Evolutionary conservation across 148 eudicot genomes (phyloP).

Genomic region (Rheum nobile): DNA sequence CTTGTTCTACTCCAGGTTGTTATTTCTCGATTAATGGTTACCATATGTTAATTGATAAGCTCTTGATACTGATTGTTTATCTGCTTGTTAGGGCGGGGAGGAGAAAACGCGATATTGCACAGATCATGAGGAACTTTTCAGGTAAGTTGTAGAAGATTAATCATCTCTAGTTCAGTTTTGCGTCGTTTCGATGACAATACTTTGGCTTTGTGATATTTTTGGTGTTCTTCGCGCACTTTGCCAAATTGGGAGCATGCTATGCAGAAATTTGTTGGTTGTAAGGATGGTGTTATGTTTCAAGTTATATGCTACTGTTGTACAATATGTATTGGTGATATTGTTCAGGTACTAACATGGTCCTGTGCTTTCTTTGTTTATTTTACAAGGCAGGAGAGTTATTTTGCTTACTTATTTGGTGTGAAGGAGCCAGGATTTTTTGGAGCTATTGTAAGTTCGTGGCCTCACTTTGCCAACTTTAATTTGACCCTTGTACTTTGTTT

Average conservation of each 20-base stretch:
- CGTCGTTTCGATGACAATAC: not conserved
- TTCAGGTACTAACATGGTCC: not conserved
- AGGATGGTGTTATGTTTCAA: too few species aligned
- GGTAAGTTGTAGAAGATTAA: not conserved
- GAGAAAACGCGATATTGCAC: slow-evolving; percentile 81
- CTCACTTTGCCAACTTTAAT: not conserved
- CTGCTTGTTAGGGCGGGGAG: slow-evolving; percentile 61
- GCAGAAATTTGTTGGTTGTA: not conserved
- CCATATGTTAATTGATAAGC: not conserved
- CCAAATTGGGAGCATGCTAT: not conserved
- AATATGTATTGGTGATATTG: not conserved
- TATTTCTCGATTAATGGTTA: not conserved
- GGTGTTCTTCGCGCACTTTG: not conserved
- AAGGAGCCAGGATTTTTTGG: slow-evolving; percentile 89
- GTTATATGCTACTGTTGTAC: not conserved
- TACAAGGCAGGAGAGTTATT: slow-evolving; percentile 91
- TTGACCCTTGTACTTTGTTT: not conserved
- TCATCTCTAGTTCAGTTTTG: not conserved
- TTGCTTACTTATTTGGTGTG: slow-evolving; percentile 96
- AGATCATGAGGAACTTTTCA: slow-evolving; percentile 77
- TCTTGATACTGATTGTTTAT: not conserved
- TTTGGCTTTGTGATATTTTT: not conserved
- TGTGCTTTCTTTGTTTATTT: slow-evolving; percentile 12
- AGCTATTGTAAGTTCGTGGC: slow-evolving; percentile 66
- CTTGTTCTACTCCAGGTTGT: slow-evolving; percentile 68